Evolutionary conservation across 768 basidiomycete genomes (phyloP).

Genomic region (Rhodotorula paludigena): DNA sequence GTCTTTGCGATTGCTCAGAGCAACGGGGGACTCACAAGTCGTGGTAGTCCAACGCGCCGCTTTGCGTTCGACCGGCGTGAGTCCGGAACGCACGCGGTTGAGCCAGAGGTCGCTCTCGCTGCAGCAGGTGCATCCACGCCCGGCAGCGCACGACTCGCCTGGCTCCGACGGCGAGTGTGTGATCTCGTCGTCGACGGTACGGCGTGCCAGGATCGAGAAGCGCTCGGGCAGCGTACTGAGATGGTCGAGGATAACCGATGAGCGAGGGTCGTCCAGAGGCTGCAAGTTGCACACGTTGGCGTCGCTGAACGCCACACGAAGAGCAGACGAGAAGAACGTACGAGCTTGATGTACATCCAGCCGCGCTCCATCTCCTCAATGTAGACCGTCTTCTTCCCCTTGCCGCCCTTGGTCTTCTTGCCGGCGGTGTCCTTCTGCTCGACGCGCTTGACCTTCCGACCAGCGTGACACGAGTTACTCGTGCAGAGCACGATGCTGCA

Average conservation of each 20-base stretch:
- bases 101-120: conserved; percentile 15
- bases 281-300: background rate
- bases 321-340: background rate
- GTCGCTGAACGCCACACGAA: background rate
- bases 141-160: background rate
- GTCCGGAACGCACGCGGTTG: conserved; percentile 18
- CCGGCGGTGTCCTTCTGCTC: conserved; percentile 24
- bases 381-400: conserved; percentile 26
- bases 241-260: conserved; percentile 12
- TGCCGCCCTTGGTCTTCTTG: conserved; percentile 7
- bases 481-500: conserved; percentile 20
- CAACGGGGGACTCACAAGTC: conserved; percentile 1
- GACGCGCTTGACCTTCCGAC: conserved; percentile 26
- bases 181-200: background rate
- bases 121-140: conserved; percentile 13
- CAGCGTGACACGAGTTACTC: conserved; percentile 18
- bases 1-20: no score
- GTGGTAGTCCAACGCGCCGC: conserved; percentile 29
- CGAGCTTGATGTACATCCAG: conserved; percentile 36
- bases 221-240: background rate
- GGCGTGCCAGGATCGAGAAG: conserved; percentile 21
- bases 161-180: background rate
- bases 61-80: conserved; percentile 15
- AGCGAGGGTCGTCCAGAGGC: conserved; percentile 15
- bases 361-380: conserved; percentile 33